Evolutionary conservation across 768 basidiomycete species (phyloP).

Genomic region (Lactifluus subvellereus): DNA sequence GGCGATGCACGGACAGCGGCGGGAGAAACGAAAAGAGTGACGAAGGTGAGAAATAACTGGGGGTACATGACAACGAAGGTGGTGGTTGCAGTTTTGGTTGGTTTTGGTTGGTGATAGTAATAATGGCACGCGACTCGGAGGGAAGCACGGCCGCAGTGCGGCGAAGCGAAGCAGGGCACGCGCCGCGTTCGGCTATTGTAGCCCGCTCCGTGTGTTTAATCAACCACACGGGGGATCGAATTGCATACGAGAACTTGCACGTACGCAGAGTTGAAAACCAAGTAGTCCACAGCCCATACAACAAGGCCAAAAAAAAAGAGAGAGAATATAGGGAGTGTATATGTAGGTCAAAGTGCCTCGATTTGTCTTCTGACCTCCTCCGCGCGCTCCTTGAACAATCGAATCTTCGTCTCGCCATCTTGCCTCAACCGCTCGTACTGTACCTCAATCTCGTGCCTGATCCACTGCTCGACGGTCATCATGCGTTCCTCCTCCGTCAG

Average conservation of each 20-base stretch:
- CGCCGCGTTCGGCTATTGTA: not conserved
- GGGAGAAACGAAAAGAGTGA: conserved; percentile 46
- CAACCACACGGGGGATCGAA: too few species aligned
- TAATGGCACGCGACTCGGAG: not conserved
- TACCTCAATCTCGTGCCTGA: conserved; percentile 65
- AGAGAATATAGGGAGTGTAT: not conserved
- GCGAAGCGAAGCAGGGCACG: not conserved
- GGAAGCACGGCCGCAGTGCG: not conserved
- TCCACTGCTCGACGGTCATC: conserved; percentile 84
- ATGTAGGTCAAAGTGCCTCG: conserved; percentile 27
- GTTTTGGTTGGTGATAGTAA: not conserved
- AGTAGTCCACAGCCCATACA: conserved; percentile 1
- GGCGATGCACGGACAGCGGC: conserved; percentile 38
- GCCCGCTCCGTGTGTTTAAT: too few species aligned
- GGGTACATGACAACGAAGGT: conserved; percentile 31
- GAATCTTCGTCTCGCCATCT: conserved; percentile 49
- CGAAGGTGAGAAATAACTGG: conserved; percentile 36
- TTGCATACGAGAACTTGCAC: not conserved
- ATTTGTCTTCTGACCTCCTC: conserved; percentile 33
- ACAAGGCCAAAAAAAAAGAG: not conserved
- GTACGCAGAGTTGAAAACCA: not conserved
- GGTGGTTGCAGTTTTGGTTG: not conserved
- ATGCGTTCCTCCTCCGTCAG: conserved; percentile 61
- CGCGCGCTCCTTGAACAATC: conserved; percentile 42
- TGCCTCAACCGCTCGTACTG: conserved; percentile 55